phyloP scores from a whole-genome alignment of 352 stramenopile species.

The Globisporangium nunn region DNA sequence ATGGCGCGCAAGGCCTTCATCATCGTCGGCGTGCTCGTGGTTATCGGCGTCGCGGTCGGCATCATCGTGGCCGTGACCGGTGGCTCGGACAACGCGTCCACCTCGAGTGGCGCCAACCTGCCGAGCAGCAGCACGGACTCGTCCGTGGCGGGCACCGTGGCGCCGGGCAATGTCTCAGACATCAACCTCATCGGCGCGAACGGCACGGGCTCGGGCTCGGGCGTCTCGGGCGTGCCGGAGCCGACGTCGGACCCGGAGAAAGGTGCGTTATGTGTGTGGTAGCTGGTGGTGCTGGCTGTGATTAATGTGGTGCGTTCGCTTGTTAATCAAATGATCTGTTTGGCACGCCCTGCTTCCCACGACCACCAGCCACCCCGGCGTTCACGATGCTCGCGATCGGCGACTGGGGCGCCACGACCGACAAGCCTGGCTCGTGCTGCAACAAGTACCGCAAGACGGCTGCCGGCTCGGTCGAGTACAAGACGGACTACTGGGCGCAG shows the following conservation, averaged over 20 bases:
- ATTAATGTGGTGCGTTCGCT: slow-evolving; percentile 4
- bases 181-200: slow-evolving; percentile 30
- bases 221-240: slow-evolving; percentile 23
- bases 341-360: not conserved
- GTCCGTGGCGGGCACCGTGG: slow-evolving; percentile 5
- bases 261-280: slow-evolving; percentile 4
- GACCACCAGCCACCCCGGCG: slow-evolving; percentile 21
- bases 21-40: slow-evolving; percentile 56
- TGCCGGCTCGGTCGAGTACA: slow-evolving; percentile 75
- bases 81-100: slow-evolving; percentile 23
- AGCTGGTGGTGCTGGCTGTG: not conserved
- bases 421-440: slow-evolving; percentile 84
- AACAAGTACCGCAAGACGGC: slow-evolving; percentile 85
- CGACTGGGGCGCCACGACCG: slow-evolving; percentile 80
- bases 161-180: slow-evolving; percentile 39
- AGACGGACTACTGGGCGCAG: slow-evolving; percentile 84
- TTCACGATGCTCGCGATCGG: slow-evolving; percentile 84
- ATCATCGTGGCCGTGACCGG: slow-evolving; percentile 61
- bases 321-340: slow-evolving; percentile 5
- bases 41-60: slow-evolving; percentile 54
- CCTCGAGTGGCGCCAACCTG: slow-evolving; percentile 12
- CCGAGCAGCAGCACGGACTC: slow-evolving; percentile 7
- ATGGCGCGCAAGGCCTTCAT: slow-evolving; percentile 61
- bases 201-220: slow-evolving; percentile 16
- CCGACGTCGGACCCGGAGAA: slow-evolving; percentile 54